phyloP scores from a whole-genome alignment of 768 basidiomycete species.

The Infundibulicybe gibba region DNA sequence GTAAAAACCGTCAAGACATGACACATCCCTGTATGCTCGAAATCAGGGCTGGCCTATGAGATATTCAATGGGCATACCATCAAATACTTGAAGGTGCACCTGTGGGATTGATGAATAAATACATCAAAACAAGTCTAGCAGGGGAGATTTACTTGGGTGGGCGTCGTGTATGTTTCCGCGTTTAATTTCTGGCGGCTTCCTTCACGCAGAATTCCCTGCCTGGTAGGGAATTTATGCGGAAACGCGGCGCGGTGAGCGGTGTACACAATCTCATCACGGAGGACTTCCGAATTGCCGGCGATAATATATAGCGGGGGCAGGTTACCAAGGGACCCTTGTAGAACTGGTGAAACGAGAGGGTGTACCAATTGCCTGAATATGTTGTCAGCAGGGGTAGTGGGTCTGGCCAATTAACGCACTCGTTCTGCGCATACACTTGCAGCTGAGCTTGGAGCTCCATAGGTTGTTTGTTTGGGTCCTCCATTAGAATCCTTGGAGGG shows the following conservation, averaged over 20 bases:
- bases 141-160: slow-evolving; percentile 39
- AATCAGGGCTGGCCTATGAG: background rate
- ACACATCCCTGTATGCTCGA: slow-evolving; percentile 48
- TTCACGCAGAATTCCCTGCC: slow-evolving; percentile 46
- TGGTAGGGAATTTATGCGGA: slow-evolving; percentile 60
- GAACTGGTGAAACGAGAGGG: slow-evolving; percentile 68
- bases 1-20: slow-evolving; percentile 75
- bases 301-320: slow-evolving; percentile 74
- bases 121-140: background rate
- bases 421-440: slow-evolving; percentile 63
- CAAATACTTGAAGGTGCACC: slow-evolving; percentile 76
- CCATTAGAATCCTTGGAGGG: slow-evolving; percentile 55
- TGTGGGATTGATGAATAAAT: slow-evolving; percentile 10
- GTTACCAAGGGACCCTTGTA: slow-evolving; percentile 71
- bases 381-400: slow-evolving; percentile 1
- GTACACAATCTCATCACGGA: slow-evolving; percentile 77
- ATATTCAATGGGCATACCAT: slow-evolving; percentile 41
- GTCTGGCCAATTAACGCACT: slow-evolving; percentile 48
- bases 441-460: slow-evolving; percentile 61
- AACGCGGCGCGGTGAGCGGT: slow-evolving; percentile 78
- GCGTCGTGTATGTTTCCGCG: slow-evolving; percentile 41
- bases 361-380: slow-evolving; percentile 51
- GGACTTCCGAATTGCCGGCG: slow-evolving; percentile 69
- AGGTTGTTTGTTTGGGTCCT: slow-evolving; percentile 36
- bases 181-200: slow-evolving; percentile 49